Conservation (phyloP, 1,284 basidiomycete genomes). For the Rhodotorula mucilaginosa region DNA sequence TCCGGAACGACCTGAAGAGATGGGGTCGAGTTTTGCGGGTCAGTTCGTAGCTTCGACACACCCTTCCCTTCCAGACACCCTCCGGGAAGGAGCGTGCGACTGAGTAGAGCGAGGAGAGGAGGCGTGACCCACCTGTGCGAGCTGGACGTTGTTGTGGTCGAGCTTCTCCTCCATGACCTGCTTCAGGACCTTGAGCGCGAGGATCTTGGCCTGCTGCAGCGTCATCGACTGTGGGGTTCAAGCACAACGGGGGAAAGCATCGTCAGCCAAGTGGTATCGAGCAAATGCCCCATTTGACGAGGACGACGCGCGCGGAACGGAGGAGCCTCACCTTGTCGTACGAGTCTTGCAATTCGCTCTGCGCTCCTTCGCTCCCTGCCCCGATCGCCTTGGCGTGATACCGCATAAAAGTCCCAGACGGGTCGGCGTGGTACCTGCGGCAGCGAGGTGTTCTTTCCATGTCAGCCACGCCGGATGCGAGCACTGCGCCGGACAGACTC, state of each 20-base stretch:
- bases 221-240: conserved; percentile 74
- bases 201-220: conserved; percentile 77
- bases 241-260: neutral
- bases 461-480: neutral
- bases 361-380: conserved; percentile 95
- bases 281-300: neutral
- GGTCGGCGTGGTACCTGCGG: conserved; percentile 89
- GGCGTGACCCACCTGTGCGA: conserved; percentile 70
- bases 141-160: conserved; percentile 95
- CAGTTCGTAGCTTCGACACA: neutral
- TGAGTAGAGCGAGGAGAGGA: neutral
- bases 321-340: conserved; percentile 75
- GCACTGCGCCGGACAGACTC: neutral
- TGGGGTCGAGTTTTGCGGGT: neutral
- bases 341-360: conserved; percentile 94
- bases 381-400: conserved; percentile 99
- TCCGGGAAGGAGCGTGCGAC: neutral
- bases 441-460: neutral
- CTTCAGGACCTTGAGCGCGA: conserved; percentile 87
- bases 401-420: conserved; percentile 95
- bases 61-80: no score
- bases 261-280: neutral
- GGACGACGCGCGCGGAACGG: neutral
- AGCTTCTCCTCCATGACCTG: conserved; percentile 99
- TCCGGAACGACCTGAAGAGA: conserved; percentile 63